phyloP scores from a whole-genome alignment of 2,329 filamentous ascomycete genomes.

The Rutstroemia sydowiana region DNA sequence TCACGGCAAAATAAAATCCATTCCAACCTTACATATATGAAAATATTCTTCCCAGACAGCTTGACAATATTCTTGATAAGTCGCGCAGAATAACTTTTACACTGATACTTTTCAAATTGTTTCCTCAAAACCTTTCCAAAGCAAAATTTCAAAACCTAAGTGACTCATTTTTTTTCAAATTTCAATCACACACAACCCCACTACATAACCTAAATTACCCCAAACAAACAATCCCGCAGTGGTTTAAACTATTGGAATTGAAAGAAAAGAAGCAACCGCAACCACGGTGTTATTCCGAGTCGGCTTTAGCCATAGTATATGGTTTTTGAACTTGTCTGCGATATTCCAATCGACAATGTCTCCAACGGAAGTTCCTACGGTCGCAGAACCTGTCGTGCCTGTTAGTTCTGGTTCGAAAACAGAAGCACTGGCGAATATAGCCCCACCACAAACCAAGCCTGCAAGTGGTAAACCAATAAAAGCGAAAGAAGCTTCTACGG shows the following conservation, averaged over 20 bases:
- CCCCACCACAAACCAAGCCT: constrained; percentile 10
- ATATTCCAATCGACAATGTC: constrained; percentile 8
- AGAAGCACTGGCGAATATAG: not conserved
- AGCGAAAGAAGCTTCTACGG: constrained; percentile 7
- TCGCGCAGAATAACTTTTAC: too few species aligned
- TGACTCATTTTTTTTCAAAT: constrained; percentile 9
- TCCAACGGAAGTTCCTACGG: constrained; percentile 16
- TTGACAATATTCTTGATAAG: too few species aligned
- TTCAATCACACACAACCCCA: not conserved
- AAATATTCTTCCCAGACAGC: not conserved
- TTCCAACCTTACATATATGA: not conserved
- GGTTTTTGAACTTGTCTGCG: not conserved
- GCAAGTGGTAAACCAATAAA: constrained; percentile 11
- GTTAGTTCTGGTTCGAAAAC: constrained; percentile 2
- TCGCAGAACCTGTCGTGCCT: constrained; percentile 9
- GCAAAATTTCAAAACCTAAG: not conserved
- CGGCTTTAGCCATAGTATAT: not conserved
- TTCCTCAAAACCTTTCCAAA: not conserved
- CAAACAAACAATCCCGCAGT: not conserved
- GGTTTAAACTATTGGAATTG: not conserved
- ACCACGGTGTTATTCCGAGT: not conserved
- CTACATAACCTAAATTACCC: not conserved
- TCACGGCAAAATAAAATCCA: not conserved
- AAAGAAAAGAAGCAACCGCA: not conserved
- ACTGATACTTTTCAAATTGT: too few species aligned